phyloP scores from a whole-genome alignment of 441 rosid genomes.

The Euphorbia schlechtendalii region DNA sequence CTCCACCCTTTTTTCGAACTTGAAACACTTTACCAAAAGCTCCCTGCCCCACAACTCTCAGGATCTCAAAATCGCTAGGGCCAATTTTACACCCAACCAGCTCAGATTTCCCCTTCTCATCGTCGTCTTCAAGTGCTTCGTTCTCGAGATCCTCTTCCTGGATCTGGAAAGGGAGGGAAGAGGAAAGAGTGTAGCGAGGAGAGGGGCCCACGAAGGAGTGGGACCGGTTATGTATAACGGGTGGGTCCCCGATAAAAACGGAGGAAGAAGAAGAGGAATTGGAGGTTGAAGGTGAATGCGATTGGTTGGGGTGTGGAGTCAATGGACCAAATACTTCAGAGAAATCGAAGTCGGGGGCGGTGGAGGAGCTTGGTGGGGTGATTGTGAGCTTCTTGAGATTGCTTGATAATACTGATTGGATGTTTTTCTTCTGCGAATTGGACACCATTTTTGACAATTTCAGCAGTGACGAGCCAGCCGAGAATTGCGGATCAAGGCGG shows the following conservation, averaged over 20 bases:
- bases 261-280: conserved; percentile 9
- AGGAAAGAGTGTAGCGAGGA: conserved; percentile 48
- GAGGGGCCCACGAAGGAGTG: conserved; percentile 78
- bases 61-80: conserved; percentile 52
- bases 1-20: conserved; percentile 41
- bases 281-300: conserved; percentile 9
- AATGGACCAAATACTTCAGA: conserved; percentile 55
- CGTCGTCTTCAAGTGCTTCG: conserved; percentile 22
- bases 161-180: conserved; percentile 42
- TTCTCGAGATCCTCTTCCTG: conserved; percentile 29
- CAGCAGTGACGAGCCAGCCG: conserved; percentile 1
- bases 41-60: conserved; percentile 67
- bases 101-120: not conserved
- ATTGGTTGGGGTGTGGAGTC: conserved; percentile 27
- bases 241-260: conserved; percentile 35
- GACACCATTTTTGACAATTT: conserved; percentile 24
- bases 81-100: conserved; percentile 28
- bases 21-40: conserved; percentile 72
- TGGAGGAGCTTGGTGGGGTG: conserved; percentile 32
- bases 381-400: conserved; percentile 59
- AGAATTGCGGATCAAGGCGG: conserved; percentile 9
- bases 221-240: conserved; percentile 53
- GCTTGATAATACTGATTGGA: conserved; percentile 36
- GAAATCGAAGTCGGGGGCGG: conserved; percentile 41
- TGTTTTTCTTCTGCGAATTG: conserved; percentile 37